phyloP scores from a whole-genome alignment of 73 alveolate genomes.

The Paramecium sexaurelia region DNA sequence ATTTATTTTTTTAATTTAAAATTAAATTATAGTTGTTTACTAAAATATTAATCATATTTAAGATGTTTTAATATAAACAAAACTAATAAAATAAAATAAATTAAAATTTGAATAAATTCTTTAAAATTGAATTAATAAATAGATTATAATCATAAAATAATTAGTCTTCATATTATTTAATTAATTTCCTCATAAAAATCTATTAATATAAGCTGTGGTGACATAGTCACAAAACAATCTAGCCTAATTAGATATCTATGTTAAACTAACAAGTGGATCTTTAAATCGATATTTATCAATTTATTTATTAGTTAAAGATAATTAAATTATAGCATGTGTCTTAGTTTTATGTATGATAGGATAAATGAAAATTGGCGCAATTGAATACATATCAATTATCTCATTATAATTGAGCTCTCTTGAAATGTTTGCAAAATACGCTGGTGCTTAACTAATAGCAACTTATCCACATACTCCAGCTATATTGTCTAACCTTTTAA shows the following conservation, averaged over 20 bases:
- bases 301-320: slow-evolving; percentile 29
- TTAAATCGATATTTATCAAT: slow-evolving; percentile 22
- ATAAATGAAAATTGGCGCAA: slow-evolving; percentile 6
- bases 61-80: no score
- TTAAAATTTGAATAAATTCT: not conserved
- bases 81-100: not conserved
- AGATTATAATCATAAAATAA: no score
- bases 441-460: not conserved
- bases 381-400: slow-evolving; percentile 46
- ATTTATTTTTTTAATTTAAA: not conserved
- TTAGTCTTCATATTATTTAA: not conserved
- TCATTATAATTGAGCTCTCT: slow-evolving; percentile 7
- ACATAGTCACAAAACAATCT: slow-evolving; percentile 29
- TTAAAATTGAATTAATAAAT: not conserved
- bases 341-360: not conserved
- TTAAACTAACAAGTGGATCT: not conserved
- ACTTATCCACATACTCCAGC: slow-evolving; percentile 43
- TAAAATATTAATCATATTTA: not conserved
- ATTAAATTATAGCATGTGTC: not conserved
- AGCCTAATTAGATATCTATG: slow-evolving; percentile 5
- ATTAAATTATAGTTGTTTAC: not conserved
- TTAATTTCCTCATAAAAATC: not conserved
- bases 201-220: slow-evolving; percentile 6
- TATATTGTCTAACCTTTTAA: not conserved
- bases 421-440: slow-evolving; percentile 1